Base-by-base conservation (phyloP, 768 basidiomycete genomes). In the Butyriboletus loyo region DNA sequence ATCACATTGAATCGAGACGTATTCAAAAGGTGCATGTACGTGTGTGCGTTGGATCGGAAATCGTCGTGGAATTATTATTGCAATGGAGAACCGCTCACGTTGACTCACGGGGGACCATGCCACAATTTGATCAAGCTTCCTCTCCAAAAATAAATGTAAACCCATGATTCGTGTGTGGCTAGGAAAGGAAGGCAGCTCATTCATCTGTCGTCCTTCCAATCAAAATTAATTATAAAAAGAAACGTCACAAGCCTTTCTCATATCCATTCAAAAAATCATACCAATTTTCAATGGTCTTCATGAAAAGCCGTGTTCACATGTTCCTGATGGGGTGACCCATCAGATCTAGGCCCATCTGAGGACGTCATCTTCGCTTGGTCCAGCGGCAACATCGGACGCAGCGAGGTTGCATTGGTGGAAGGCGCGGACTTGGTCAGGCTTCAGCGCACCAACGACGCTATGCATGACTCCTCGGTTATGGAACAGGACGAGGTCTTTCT, bases 401-500 rank as follows among this genome's bases (percentile, higher is more conserved):
- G 82, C 82, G 21, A 83, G 72, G 65, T 84, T 84, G 66, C 82
- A 83, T 59, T 80, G 79, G 52, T 80, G 79, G 66, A 81, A 79
- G 25, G 73, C 70, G 37, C 81, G 69, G 49, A 79, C 68, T 59
- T 83, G 75, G 49, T 75, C 66, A n/a, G 70, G 65, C 49, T 54
- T 66, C 58, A 84, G 81, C 11, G 86, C 81, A 21, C 86, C 87
- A 9, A 87, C 85, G 60, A 87, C 86, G 11, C 76, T 73, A 58
- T 89, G 86, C 46, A 87, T 64, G 21, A 85, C 67, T 19, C 87
- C 87, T 25, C 87, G 77, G 69, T 88, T 88, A 62, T 88, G 84
- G 75, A 88, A 88, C 28, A 88, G 56, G 11, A 85, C 81, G 35
- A 88, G 74, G 58, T 87, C 85, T 11, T 74, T 73, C 58, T 82